phyloP scores from a whole-genome alignment of 345 rosid species.

The Clausena lansium region DNA sequence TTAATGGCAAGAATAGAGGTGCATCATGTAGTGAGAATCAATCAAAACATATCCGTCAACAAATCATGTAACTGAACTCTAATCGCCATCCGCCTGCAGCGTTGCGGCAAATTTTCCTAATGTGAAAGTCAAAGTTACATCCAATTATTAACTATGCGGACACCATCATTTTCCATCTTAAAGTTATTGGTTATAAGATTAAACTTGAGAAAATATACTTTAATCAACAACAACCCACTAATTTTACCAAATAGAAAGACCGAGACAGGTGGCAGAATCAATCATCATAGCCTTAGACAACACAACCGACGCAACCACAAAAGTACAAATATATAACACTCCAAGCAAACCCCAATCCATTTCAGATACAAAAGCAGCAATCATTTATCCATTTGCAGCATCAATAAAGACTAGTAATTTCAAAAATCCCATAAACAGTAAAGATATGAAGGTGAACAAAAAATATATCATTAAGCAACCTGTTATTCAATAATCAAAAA shows the following conservation, averaged over 20 bases:
- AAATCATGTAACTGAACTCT: not conserved
- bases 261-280: not conserved
- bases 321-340: not conserved
- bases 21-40: not conserved
- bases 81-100: not conserved
- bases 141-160: not conserved
- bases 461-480: not conserved
- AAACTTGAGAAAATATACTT: not conserved
- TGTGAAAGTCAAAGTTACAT: not conserved
- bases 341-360: not conserved
- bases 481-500: not conserved
- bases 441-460: not conserved
- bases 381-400: not conserved
- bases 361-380: not conserved
- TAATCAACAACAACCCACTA: not conserved
- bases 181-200: conserved; percentile 6
- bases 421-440: not conserved
- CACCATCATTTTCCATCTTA: not conserved
- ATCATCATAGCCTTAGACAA: not conserved
- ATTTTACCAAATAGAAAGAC: not conserved
- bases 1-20: not conserved
- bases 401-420: not conserved
- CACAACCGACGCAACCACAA: not conserved
- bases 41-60: not conserved
- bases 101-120: not conserved